Evolutionary conservation across 306 rosid genomes (phyloP).

Genomic region (Gastrolobium bilobum): DNA sequence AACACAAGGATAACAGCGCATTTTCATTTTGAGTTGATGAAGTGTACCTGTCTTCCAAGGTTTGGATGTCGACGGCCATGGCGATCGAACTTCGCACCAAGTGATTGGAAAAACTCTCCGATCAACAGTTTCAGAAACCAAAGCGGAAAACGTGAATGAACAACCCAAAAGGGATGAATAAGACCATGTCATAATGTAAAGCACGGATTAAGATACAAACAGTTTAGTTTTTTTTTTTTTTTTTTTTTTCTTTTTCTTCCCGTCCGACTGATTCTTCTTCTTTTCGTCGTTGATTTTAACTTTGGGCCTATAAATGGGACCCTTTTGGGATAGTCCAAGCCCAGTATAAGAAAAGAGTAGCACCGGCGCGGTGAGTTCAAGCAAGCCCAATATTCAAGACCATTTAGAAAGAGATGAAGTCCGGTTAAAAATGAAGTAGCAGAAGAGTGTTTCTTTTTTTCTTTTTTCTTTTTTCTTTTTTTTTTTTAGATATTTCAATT

Average conservation of each 20-base stretch:
- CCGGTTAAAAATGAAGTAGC: background rate
- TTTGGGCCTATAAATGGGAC: background rate
- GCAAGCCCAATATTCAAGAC: conserved; percentile 10
- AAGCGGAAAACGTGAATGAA: conserved; percentile 11
- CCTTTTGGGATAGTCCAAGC: background rate
- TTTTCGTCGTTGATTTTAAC: background rate
- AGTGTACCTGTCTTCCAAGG: conserved; percentile 65
- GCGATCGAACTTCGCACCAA: conserved; percentile 41
- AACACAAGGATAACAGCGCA: background rate
- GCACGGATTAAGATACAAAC: conserved; percentile 34
- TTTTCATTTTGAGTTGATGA: conserved; percentile 30
- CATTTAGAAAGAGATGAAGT: background rate
- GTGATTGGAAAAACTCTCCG: conserved; percentile 35
- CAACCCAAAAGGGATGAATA: conserved; percentile 13
- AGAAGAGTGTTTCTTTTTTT: no score
- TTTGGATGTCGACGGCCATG: conserved; percentile 64
- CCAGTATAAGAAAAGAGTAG: background rate
- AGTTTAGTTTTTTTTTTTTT: background rate
- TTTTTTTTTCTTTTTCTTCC: conserved; percentile 9
- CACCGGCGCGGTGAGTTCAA: background rate
- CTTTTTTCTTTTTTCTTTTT: no score
- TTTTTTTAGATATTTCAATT: no score
- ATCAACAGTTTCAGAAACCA: conserved; percentile 32
- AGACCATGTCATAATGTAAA: conserved; percentile 36
- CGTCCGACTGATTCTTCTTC: background rate